phyloP scores from a whole-genome alignment of 257 asterid genomes.

The Solanum verrucosum region DNA sequence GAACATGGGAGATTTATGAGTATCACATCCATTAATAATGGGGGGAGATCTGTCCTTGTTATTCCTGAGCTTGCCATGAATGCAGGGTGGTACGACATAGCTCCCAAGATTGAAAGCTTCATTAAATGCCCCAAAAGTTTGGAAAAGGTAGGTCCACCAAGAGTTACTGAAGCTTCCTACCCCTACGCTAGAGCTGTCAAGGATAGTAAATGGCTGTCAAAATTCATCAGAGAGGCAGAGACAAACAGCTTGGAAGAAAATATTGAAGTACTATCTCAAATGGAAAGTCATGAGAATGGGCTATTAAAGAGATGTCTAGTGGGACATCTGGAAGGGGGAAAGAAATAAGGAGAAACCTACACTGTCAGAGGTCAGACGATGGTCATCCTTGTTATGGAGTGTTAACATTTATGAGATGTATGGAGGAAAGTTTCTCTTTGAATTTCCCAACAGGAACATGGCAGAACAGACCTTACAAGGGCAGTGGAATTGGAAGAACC shows the following conservation, averaged over 20 bases:
- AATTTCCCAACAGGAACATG: background rate
- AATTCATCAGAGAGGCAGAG: background rate
- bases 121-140: background rate
- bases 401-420: background rate
- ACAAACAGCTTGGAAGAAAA: no score
- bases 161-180: background rate
- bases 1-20: no score
- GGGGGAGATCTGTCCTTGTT: no score
- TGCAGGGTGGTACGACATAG: no score
- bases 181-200: background rate
- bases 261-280: no score
- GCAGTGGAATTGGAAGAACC: background rate
- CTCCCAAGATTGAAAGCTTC: background rate
- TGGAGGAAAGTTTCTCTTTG: background rate
- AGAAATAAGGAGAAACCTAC: background rate
- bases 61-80: no score
- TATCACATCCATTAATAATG: no score
- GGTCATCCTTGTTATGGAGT: background rate
- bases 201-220: background rate
- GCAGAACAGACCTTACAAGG: background rate
- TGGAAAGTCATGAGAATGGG: no score
- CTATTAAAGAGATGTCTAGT: no score
- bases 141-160: background rate
- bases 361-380: background rate
- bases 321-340: background rate